Conservation (phyloP, 2,329 filamentous ascomycete species). For the Aspergillus bombycis region DNA sequence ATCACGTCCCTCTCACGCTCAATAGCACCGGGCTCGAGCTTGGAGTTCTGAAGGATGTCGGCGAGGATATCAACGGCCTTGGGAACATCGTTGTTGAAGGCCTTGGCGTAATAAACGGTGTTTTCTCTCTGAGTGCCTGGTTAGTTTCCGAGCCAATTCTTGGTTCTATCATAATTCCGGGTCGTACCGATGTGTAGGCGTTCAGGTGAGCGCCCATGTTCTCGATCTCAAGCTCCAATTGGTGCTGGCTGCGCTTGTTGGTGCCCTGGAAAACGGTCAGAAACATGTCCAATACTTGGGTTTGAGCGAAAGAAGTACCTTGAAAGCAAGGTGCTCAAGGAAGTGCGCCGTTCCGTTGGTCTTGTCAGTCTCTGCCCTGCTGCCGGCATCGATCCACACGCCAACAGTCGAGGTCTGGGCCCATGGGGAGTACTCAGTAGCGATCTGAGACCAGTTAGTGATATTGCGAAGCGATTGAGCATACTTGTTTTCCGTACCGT, state of each 20-base stretch:
- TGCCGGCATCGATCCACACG: conserved; percentile 99
- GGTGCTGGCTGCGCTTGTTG: conserved; percentile 89
- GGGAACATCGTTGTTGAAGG: conserved; percentile 96
- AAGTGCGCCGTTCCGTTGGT: conserved; percentile 99
- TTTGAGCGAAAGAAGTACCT: conserved; percentile 62
- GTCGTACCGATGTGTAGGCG: conserved; percentile 94
- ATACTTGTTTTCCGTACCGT: conserved; percentile 64
- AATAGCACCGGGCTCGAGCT: conserved; percentile 88
- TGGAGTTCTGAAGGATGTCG: conserved; percentile 99
- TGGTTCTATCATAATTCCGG: conserved; percentile 26
- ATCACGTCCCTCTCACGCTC: conserved; percentile 99
- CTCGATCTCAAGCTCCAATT: conserved; percentile 99
- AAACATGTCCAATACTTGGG: background rate
- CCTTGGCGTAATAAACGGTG: conserved; percentile 98
- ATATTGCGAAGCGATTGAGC: conserved; percentile 26
- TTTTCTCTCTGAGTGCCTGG: conserved; percentile 77
- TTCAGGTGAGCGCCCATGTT: conserved; percentile 99
- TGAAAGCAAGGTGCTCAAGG: conserved; percentile 99
- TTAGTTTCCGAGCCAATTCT: conserved; percentile 27
- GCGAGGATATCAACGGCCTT: conserved; percentile 97
- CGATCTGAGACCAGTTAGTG: conserved; percentile 67
- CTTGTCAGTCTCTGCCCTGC: conserved; percentile 95
- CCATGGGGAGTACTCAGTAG: conserved; percentile 96
- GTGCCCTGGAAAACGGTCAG: conserved; percentile 65
- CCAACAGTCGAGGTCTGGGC: conserved; percentile 98